Percentiles rank a stretch among this genome's conserved stretches.
Evolutionary conservation across 1,139 yeast species (phyloP).

Genomic region (Lodderomyces margitis): DNA sequence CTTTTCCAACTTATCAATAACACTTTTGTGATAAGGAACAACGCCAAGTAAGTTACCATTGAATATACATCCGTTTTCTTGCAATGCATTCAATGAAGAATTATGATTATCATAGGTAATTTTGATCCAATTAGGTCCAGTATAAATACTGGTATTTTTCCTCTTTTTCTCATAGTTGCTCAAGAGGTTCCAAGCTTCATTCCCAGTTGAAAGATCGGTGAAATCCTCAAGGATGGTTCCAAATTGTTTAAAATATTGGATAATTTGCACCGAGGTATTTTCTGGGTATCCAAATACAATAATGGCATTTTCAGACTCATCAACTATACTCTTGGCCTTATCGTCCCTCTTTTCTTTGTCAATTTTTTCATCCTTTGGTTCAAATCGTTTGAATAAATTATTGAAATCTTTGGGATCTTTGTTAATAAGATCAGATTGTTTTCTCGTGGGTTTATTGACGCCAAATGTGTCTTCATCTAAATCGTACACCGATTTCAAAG

Average conservation of each 20-base stretch:
- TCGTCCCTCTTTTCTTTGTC: slow-evolving; percentile 9
- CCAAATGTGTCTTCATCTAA: slow-evolving; percentile 41
- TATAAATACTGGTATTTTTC: slow-evolving; percentile 59
- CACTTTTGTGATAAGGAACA: slow-evolving; percentile 60
- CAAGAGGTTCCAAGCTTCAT: slow-evolving; percentile 10
- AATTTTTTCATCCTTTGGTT: slow-evolving; percentile 9
- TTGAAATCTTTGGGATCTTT: slow-evolving; percentile 47
- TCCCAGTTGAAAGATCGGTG: slow-evolving; percentile 5
- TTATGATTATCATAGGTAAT: slow-evolving; percentile 75
- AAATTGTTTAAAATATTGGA: slow-evolving; percentile 74
- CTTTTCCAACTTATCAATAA: slow-evolving; percentile 63
- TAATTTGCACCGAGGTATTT: slow-evolving; percentile 60
- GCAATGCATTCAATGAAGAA: slow-evolving; percentile 78
- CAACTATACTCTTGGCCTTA: slow-evolving; percentile 15
- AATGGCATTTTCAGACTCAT: slow-evolving; percentile 55
- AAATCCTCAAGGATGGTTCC: slow-evolving; percentile 82
- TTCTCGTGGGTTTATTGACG: slow-evolving; percentile 24
- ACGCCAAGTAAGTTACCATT: slow-evolving; percentile 78
- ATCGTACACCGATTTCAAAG: slow-evolving; percentile 58
- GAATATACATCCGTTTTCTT: slow-evolving; percentile 73
- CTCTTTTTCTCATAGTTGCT: slow-evolving; percentile 16
- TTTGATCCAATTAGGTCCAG: slow-evolving; percentile 88
- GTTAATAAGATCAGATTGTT: slow-evolving; percentile 34
- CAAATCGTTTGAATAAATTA: slow-evolving; percentile 43
- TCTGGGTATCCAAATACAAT: slow-evolving; percentile 90